These are phyloP conservation scores for Pyrenochaeta sp. DNA, from an alignment of 2,329 filamentous ascomycete genomes.

Conservation along the genomic window DNA sequence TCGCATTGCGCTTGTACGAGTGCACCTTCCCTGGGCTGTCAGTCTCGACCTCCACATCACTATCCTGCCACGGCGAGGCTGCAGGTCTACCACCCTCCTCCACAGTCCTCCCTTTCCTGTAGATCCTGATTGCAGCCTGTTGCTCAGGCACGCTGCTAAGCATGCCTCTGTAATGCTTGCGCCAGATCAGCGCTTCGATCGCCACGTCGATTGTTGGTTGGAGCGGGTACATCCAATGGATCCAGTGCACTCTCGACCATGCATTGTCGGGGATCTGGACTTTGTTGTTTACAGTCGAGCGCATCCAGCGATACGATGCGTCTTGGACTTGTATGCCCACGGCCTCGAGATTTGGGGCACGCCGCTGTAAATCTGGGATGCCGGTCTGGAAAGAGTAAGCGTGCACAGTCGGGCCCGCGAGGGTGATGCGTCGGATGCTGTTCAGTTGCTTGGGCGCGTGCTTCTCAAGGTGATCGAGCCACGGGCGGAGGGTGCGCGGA, in stretches of 20 bases:
- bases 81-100: neutral
- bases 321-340: slow-evolving; percentile 17
- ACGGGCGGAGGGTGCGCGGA: slow-evolving; percentile 2
- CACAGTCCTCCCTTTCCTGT: slow-evolving; percentile 4
- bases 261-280: no score
- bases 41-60: slow-evolving; percentile 10
- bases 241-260: slow-evolving; percentile 1
- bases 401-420: slow-evolving; percentile 1
- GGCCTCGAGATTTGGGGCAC: slow-evolving; percentile 13
- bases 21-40: slow-evolving; percentile 1
- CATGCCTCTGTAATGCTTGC: neutral
- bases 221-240: slow-evolving; percentile 1
- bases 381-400: neutral
- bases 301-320: neutral
- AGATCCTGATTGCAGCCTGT: slow-evolving; percentile 4
- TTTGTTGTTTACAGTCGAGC: neutral
- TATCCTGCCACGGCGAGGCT: slow-evolving; percentile 2
- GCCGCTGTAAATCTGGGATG: neutral
- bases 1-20: slow-evolving; percentile 2
- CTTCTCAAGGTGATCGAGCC: slow-evolving; percentile 12
- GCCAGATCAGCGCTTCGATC: slow-evolving; percentile 5
- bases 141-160: neutral
- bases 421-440: slow-evolving; percentile 4
- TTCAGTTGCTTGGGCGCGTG: slow-evolving; percentile 8
- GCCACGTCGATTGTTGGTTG: slow-evolving; percentile 2